Evolutionary conservation across 306 rosid species (phyloP).

Genomic region (Purshia tridentata): DNA sequence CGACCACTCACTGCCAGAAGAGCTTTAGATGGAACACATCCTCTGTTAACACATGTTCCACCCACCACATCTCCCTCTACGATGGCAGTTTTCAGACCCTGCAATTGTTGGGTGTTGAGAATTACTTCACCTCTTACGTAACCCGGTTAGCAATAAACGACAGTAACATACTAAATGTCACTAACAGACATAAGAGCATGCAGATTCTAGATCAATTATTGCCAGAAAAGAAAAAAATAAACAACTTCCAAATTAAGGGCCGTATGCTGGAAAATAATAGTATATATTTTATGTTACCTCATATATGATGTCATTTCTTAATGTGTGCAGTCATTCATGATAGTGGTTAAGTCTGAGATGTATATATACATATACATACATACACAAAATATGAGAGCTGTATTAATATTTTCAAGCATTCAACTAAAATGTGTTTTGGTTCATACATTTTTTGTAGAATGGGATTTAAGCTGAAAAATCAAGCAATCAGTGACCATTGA

Average conservation of each 20-base stretch:
- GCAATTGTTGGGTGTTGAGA: conserved; percentile 26
- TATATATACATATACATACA: no score
- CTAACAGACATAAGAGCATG: neutral
- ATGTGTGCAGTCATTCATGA: neutral
- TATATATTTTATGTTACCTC: no score
- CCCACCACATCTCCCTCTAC: conserved; percentile 97
- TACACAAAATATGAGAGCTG: neutral
- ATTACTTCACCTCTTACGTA: neutral
- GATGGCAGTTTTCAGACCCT: conserved; percentile 94
- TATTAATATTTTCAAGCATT: neutral
- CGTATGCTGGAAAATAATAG: no score
- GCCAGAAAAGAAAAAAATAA: neutral
- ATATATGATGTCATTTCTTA: neutral
- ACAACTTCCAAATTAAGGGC: neutral
- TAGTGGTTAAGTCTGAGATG: no score
- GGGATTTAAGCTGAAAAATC: neutral
- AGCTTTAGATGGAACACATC: conserved; percentile 98
- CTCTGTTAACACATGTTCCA: conserved; percentile 97
- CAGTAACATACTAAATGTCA: neutral
- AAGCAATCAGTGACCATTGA: neutral
- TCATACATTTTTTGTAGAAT: neutral
- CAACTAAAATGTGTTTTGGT: neutral
- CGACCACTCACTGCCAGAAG: conserved; percentile 98
- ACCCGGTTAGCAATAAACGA: no score
- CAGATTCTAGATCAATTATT: neutral